Percentiles rank a stretch among this genome's conserved stretches.
phyloP scores from a whole-genome alignment of 257 asterid genomes.

The Salvia splendens region DNA sequence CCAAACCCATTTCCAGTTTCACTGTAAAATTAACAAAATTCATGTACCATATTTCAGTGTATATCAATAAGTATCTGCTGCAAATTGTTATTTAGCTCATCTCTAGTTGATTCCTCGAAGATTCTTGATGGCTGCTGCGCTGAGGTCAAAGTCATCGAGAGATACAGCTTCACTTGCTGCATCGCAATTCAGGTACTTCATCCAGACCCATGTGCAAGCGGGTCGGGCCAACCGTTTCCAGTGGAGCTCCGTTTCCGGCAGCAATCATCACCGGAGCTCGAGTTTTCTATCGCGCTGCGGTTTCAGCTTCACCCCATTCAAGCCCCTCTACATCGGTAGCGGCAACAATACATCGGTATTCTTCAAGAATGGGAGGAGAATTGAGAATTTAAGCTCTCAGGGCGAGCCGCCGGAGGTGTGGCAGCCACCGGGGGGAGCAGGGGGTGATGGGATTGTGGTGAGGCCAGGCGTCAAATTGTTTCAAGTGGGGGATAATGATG shows the following conservation, averaged over 20 bases:
- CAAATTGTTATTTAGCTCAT: conserved; percentile 11
- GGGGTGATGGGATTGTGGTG: conserved; percentile 69
- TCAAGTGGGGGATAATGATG: conserved; percentile 56
- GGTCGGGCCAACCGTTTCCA: conserved; percentile 54
- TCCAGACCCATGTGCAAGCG: conserved; percentile 59
- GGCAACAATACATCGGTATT: conserved; percentile 37
- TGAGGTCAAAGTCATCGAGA: conserved; percentile 82
- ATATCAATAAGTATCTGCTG: conserved; percentile 18
- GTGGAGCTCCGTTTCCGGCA: conserved; percentile 50
- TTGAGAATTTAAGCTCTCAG: conserved; percentile 50
- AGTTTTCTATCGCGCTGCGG: conserved; percentile 45
- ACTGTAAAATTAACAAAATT: conserved; percentile 15
- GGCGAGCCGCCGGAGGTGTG: conserved; percentile 99
- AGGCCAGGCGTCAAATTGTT: conserved; percentile 71
- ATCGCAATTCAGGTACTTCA: conserved; percentile 72
- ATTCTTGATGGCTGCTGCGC: conserved; percentile 74
- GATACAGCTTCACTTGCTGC: conserved; percentile 62
- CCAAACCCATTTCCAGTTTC: conserved; percentile 30
- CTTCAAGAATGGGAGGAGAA: conserved; percentile 35
- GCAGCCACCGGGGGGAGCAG: conserved; percentile 77
- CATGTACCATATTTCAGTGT: conserved; percentile 23
- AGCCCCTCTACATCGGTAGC: conserved; percentile 45
- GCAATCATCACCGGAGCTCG: conserved; percentile 20
- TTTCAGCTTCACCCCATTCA: conserved; percentile 53
- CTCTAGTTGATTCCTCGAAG: conserved; percentile 19